Percentiles rank a stretch among this genome's conserved stretches.
These are phyloP conservation scores for Ogataea saltuana DNA, from an alignment of 805 yeast genomes.

Conservation along the genomic window DNA sequence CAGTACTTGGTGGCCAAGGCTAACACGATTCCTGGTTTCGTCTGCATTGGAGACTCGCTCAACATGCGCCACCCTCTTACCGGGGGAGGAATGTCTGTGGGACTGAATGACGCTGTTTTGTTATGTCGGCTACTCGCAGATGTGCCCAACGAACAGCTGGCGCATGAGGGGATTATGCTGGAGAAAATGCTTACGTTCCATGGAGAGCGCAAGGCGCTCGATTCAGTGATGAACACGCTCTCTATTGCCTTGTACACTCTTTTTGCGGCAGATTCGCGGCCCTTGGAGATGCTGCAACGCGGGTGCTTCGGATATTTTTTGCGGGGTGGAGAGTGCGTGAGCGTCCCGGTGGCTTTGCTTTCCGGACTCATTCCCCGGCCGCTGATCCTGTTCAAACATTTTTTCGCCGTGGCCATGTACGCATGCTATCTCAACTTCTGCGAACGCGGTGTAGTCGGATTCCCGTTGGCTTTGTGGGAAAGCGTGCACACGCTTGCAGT, in stretches of 20 bases:
- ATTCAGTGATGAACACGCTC: slow-evolving; percentile 83
- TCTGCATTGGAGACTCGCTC: slow-evolving; percentile 88
- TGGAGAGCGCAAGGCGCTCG: slow-evolving; percentile 71
- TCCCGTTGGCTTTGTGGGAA: slow-evolving; percentile 72
- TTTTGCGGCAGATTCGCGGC: slow-evolving; percentile 79
- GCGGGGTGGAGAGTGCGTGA: slow-evolving; percentile 78
- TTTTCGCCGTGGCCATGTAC: slow-evolving; percentile 87
- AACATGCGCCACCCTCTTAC: slow-evolving; percentile 98
- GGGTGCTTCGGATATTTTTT: slow-evolving; percentile 90
- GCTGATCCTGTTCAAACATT: slow-evolving; percentile 72
- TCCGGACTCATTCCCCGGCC: slow-evolving; percentile 83
- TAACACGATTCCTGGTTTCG: slow-evolving; percentile 71
- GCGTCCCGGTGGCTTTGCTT: slow-evolving; percentile 78
- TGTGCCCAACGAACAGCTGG: slow-evolving; percentile 51
- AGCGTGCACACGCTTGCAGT: slow-evolving; percentile 67
- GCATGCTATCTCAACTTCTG: slow-evolving; percentile 68
- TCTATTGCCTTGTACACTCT: slow-evolving; percentile 87
- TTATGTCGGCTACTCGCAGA: slow-evolving; percentile 65
- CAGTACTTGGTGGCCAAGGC: slow-evolving; percentile 80
- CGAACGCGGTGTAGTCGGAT: slow-evolving; percentile 62
- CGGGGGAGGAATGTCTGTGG: slow-evolving; percentile 99
- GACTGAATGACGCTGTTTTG: slow-evolving; percentile 78
- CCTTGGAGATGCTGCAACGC: slow-evolving; percentile 67
- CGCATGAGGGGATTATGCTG: slow-evolving; percentile 56
- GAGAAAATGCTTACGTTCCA: slow-evolving; percentile 69